phyloP scores from a whole-genome alignment of 2,329 filamentous ascomycete genomes.

The Paecilomyces niveus region DNA sequence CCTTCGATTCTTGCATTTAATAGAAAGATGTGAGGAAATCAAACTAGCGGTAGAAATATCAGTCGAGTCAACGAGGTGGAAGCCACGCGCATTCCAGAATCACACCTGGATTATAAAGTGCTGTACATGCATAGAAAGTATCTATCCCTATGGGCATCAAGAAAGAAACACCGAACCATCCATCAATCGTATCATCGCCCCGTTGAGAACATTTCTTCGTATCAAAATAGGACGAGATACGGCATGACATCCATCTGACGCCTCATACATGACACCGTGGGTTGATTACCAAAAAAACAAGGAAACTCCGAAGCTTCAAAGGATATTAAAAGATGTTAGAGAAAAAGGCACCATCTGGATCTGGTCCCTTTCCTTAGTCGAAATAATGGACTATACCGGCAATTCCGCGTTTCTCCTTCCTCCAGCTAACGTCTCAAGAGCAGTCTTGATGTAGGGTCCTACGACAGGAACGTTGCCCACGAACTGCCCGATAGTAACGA shows the following conservation, averaged over 20 bases:
- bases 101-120: neutral
- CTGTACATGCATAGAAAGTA: neutral
- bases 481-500: constrained; percentile 85
- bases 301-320: neutral
- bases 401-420: constrained; percentile 68
- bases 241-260: constrained; percentile 13
- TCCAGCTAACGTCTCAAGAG: constrained; percentile 63
- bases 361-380: neutral
- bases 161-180: neutral
- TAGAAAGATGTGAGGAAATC: too few relatives aligned
- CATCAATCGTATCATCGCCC: neutral
- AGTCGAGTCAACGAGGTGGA: too few relatives aligned
- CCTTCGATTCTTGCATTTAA: too few relatives aligned
- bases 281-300: neutral
- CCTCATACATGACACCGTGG: constrained; percentile 38
- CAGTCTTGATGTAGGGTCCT: constrained; percentile 73
- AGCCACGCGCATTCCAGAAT: neutral
- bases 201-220: neutral
- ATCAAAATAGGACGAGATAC: neutral
- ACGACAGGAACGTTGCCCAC: constrained; percentile 77
- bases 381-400: constrained; percentile 19
- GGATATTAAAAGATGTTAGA: neutral
- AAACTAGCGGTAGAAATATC: too few relatives aligned
- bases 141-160: neutral
- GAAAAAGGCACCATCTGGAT: neutral